Conservation (phyloP, 2,329 filamentous ascomycete species). For the Lasiodiplodia citricola region DNA sequence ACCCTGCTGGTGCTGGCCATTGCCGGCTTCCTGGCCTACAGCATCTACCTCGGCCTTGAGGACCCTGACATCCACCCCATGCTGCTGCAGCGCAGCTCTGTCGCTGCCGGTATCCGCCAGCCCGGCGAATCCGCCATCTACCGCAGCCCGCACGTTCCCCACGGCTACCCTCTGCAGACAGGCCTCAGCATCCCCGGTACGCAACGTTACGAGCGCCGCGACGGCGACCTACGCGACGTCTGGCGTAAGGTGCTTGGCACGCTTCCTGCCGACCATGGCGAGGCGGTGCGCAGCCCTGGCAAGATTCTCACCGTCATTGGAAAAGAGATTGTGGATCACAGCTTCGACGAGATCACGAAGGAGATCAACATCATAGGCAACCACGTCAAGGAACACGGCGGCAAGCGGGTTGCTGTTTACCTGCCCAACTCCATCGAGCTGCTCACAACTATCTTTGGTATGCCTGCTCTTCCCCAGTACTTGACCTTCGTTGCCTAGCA, state of each 20-base stretch:
- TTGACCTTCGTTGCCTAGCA: not conserved
- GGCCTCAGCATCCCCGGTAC: conserved; percentile 25
- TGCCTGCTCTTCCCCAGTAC: not conserved
- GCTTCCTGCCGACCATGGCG: conserved; percentile 66
- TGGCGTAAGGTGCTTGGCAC: conserved; percentile 78
- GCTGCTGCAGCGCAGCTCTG: conserved; percentile 83
- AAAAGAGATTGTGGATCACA: conserved; percentile 75
- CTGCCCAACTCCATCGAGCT: conserved; percentile 93
- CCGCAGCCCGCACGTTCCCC: conserved; percentile 81
- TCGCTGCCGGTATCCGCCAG: conserved; percentile 78
- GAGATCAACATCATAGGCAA: conserved; percentile 88
- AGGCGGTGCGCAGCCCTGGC: conserved; percentile 65
- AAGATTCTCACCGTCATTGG: conserved; percentile 81
- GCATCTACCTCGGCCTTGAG: conserved; percentile 66
- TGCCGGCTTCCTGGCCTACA: conserved; percentile 70
- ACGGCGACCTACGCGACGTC: conserved; percentile 89
- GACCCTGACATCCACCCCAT: conserved; percentile 94
- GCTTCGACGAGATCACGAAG: conserved; percentile 71
- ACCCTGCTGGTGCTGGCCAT: conserved; percentile 73
- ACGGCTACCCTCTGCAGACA: conserved; percentile 62
- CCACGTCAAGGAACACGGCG: conserved; percentile 71
- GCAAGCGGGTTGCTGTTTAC: conserved; percentile 82
- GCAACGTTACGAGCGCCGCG: conserved; percentile 74
- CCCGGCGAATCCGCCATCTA: conserved; percentile 85
- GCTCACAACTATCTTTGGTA: conserved; percentile 76